phyloP scores from a whole-genome alignment of 352 stramenopile genomes.

The Phytophthora pseudosyringae region DNA sequence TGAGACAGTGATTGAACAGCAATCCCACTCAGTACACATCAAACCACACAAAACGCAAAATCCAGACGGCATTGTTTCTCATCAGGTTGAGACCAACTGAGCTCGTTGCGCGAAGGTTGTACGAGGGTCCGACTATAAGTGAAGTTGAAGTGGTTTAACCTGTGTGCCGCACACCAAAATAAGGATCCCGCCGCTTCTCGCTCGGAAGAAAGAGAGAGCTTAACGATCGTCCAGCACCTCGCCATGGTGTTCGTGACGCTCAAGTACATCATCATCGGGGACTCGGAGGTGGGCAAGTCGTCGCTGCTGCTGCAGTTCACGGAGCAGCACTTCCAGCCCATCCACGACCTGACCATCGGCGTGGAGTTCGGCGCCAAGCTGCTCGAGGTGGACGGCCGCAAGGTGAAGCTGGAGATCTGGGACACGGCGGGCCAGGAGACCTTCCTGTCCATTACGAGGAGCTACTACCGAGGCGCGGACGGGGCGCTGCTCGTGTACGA shows the following conservation, averaged over 20 bases:
- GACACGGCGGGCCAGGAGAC: conserved; percentile 92
- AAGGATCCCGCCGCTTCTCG: not conserved
- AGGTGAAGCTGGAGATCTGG: conserved; percentile 94
- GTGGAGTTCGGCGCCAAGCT: conserved; percentile 92
- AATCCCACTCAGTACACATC: too few relatives aligned
- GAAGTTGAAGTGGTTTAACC: too few relatives aligned
- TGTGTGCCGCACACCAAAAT: too few relatives aligned
- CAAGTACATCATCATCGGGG: conserved; percentile 92
- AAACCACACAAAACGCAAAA: too few relatives aligned
- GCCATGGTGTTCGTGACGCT: conserved; percentile 90
- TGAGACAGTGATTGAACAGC: too few relatives aligned
- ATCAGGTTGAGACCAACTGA: too few relatives aligned
- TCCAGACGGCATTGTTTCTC: too few relatives aligned
- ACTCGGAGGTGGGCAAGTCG: conserved; percentile 92
- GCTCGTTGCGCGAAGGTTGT: too few relatives aligned
- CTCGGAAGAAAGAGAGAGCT: conserved; percentile 3
- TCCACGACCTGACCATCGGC: conserved; percentile 92
- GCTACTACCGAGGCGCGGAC: conserved; percentile 90
- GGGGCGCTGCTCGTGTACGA: conserved; percentile 91
- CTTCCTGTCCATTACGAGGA: conserved; percentile 90
- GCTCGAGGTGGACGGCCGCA: conserved; percentile 78
- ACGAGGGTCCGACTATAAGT: too few relatives aligned
- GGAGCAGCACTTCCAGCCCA: conserved; percentile 90
- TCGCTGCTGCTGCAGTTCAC: conserved; percentile 92
- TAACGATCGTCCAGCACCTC: not conserved